Conservation (phyloP, 495 filamentous ascomycete species). For the Penicillium diatomitis region DNA sequence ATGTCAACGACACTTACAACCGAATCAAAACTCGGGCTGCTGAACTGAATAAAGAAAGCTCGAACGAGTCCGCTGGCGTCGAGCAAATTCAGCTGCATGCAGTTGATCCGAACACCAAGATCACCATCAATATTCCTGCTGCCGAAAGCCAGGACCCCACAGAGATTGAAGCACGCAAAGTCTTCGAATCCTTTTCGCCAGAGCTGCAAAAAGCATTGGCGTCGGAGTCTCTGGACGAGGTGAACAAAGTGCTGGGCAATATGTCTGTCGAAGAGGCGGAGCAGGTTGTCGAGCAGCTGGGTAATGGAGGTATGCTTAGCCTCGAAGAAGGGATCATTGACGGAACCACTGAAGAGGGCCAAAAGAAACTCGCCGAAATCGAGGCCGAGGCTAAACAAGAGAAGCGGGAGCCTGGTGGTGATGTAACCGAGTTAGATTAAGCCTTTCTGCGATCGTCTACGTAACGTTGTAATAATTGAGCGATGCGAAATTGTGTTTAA, state of each 20-base stretch:
- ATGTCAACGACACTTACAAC: constrained; percentile 78
- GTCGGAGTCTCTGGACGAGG: constrained; percentile 78
- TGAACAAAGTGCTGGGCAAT: constrained; percentile 90
- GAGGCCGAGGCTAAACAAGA: constrained; percentile 50
- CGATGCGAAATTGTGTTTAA: too few species aligned
- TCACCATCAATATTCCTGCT: constrained; percentile 72
- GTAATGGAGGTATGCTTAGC: constrained; percentile 85
- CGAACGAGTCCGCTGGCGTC: constrained; percentile 61
- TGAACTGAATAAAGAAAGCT: constrained; percentile 62
- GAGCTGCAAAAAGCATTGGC: constrained; percentile 74
- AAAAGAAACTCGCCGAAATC: constrained; percentile 65
- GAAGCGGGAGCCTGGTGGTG: constrained; percentile 32
- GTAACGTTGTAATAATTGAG: too few species aligned
- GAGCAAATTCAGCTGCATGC: constrained; percentile 98
- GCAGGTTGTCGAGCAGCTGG: constrained; percentile 73
- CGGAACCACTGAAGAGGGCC: constrained; percentile 87
- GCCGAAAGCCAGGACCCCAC: constrained; percentile 53
- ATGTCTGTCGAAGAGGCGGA: constrained; percentile 93
- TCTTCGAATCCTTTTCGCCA: constrained; percentile 77
- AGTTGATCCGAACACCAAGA: constrained; percentile 85
- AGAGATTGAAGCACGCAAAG: constrained; percentile 55
- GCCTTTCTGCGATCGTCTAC: background rate
- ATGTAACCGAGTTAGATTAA: constrained; percentile 36
- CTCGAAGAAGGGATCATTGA: constrained; percentile 90
- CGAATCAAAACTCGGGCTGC: constrained; percentile 68